Percentiles rank a stretch among this genome's conserved stretches.
These are phyloP conservation scores for Mrakiaceae sp. DNA, from an alignment of 1,284 basidiomycete species.

Conservation along the genomic window DNA sequence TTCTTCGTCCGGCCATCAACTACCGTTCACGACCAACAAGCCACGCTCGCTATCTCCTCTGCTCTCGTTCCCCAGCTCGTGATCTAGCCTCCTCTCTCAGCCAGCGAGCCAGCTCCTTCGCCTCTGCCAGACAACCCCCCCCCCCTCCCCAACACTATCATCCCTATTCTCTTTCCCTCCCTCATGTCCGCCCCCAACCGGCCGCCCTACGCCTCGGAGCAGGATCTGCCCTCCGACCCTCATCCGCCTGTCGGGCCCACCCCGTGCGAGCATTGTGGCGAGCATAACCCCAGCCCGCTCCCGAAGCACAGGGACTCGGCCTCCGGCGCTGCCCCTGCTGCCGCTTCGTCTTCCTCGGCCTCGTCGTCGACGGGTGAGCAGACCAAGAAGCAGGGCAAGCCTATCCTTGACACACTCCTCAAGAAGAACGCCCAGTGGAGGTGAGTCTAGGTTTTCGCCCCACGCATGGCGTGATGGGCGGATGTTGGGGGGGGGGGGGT, in stretches of 20 bases:
- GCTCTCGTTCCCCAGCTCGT: too few relatives aligned
- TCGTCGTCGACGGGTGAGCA: background rate
- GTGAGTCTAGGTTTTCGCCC: background rate
- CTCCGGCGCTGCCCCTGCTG: background rate
- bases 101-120: too few relatives aligned
- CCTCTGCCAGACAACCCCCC: background rate
- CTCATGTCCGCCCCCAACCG: background rate
- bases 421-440: constrained; percentile 15
- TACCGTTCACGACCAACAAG: too few relatives aligned
- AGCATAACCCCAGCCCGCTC: background rate
- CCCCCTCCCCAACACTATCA: background rate
- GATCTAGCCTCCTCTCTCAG: too few relatives aligned
- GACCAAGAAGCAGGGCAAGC: background rate
- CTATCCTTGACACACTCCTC: constrained; percentile 9
- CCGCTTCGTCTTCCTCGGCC: background rate
- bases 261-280: background rate
- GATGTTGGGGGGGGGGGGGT: background rate
- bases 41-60: too few relatives aligned
- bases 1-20: too few relatives aligned
- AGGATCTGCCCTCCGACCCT: constrained; percentile 2
- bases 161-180: background rate
- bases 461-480: background rate
- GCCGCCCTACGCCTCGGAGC: constrained; percentile 1
- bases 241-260: background rate
- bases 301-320: background rate